phyloP scores from a whole-genome alignment of 441 rosid genomes.

The Jatropha multifida region DNA sequence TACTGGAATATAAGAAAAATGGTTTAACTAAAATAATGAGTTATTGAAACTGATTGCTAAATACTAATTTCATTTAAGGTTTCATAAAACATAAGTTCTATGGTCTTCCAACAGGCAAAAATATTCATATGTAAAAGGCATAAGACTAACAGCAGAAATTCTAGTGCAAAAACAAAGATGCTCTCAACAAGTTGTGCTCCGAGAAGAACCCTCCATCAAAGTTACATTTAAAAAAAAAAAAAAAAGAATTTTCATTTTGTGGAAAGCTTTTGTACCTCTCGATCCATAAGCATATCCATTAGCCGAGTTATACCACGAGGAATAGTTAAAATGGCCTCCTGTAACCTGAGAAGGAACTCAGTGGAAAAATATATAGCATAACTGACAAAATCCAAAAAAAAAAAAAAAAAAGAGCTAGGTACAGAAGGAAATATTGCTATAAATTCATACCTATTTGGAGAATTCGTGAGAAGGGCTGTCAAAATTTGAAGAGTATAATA shows the following conservation, averaged over 20 bases:
- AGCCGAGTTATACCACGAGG: conserved; percentile 98
- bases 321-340: conserved; percentile 96
- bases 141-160: not conserved
- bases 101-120: not conserved
- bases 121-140: not conserved
- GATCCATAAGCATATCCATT: conserved; percentile 99
- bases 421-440: conserved; percentile 11
- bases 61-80: not conserved
- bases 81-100: not conserved
- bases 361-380: conserved; percentile 34
- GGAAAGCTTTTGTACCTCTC: conserved; percentile 62
- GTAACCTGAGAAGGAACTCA: conserved; percentile 78
- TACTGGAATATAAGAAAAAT: conserved; percentile 11
- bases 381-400: conserved; percentile 11
- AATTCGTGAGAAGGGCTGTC: conserved; percentile 91
- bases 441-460: conserved; percentile 74
- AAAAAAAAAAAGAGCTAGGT: not conserved
- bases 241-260: not conserved
- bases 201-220: not conserved
- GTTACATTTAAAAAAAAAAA: too few relatives aligned
- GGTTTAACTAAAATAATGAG: not conserved
- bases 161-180: not conserved
- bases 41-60: not conserved
- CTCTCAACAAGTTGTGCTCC: not conserved
- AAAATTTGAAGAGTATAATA: conserved; percentile 93